Evolutionary conservation across 371 early-diverging fungal genomes (phyloP), one percentile per base, ranked within the genome.

Genomic region (Edhazardia aedis): DNA sequence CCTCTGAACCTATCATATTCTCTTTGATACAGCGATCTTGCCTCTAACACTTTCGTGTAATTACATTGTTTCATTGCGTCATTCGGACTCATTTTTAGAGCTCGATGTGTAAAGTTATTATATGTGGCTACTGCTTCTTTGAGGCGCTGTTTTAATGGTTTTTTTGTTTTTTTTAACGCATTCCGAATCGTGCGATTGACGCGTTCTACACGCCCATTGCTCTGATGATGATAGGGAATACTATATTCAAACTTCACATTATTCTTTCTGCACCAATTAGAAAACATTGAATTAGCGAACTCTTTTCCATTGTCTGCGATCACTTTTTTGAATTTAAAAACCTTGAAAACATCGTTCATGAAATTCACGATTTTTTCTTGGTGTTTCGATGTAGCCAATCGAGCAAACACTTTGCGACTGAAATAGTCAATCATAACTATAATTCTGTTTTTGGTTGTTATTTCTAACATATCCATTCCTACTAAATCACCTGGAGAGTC

Each of bases 41-140:
- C n/a, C n/a, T n/a, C n/a, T n/a, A n/a, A n/a, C n/a, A n/a, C n/a
- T n/a, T n/a, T n/a, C n/a, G n/a, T n/a, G n/a, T n/a, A n/a, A n/a
- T n/a, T n/a, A n/a, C n/a, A n/a, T n/a, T n/a, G n/a, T n/a, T 36
- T 36, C 11, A n/a, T 36, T 11, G 36, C 36, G 27, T 48, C 27
- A 48, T 45, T 45, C n/a, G 46, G 46, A 9, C 9, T 29, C 33
- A 48, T 29, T 1, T 19, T 19, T 7, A 48, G 27, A 21, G 30
- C 49, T 48, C 49, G 27, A 48, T 48, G 47, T 9, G 21, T 4
- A 2, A 36, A 2, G 19, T 48, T 33, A 26, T 48, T 48, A 28
- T 48, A 48, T 7, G 2, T 19, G 12, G 27, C 49, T 18, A 48
- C 4, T 7, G 33, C 24, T 18, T 26, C 33, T 21, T 4, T 22